Conservation (phyloP, 2,329 filamentous ascomycete species). For the Trichoderma cornu-damae region DNA sequence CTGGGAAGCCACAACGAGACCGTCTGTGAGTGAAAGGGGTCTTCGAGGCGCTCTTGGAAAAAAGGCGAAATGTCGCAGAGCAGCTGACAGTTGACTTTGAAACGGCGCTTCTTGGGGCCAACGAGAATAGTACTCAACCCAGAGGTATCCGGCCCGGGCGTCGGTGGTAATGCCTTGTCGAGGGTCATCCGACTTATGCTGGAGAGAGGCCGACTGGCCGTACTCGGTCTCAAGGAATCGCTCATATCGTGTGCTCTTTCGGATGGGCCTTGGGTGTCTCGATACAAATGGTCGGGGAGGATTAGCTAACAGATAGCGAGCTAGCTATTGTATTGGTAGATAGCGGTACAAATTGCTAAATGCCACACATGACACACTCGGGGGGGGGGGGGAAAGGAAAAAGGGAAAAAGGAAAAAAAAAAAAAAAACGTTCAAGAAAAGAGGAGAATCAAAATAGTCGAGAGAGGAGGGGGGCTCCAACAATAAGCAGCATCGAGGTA, state of each 20-base stretch:
- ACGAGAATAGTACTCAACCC: constrained; percentile 37
- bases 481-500: constrained; percentile 3
- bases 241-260: not conserved
- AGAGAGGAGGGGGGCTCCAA: not conserved
- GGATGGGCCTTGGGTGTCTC: not conserved
- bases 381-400: too few species aligned
- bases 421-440: not conserved
- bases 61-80: constrained; percentile 45
- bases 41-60: constrained; percentile 44
- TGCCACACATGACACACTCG: too few species aligned
- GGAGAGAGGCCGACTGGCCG: constrained; percentile 3
- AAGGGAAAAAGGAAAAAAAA: not conserved
- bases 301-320: not conserved
- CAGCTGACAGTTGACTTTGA: constrained; percentile 41
- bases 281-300: not conserved
- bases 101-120: constrained; percentile 39
- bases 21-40: constrained; percentile 27
- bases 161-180: constrained; percentile 25
- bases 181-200: constrained; percentile 9
- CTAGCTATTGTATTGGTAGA: not conserved
- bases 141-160: constrained; percentile 17
- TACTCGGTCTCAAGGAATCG: not conserved
- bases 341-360: not conserved
- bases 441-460: not conserved
- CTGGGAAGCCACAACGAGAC: constrained; percentile 40